Evolutionary conservation across 164 flowering plant genomes (phyloP).

Genomic region (Akebia trifoliata): DNA sequence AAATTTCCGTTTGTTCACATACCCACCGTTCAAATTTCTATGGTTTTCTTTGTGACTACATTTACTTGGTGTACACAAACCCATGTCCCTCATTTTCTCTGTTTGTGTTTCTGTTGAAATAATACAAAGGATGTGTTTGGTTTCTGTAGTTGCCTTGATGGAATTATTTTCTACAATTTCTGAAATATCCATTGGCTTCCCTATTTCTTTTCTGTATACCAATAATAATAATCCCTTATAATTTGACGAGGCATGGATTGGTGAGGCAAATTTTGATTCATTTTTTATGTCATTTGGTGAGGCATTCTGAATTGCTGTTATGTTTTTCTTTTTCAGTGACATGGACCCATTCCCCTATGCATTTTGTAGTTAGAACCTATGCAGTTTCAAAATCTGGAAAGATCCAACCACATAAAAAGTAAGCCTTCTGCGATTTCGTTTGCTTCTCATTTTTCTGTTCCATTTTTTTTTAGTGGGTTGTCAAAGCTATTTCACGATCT

Average conservation of each 20-base stretch:
- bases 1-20: background rate
- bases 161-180: too few relatives aligned
- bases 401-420: conserved; percentile 40
- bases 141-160: too few relatives aligned
- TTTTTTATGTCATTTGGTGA: background rate
- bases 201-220: background rate
- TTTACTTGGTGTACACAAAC: too few relatives aligned
- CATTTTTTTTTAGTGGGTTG: background rate
- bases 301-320: background rate
- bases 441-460: background rate
- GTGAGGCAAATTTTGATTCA: background rate
- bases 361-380: conserved; percentile 30
- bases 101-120: background rate
- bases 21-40: too few relatives aligned
- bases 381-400: conserved; percentile 28
- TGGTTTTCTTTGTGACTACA: too few relatives aligned
- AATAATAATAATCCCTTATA: background rate
- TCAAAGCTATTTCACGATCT: background rate
- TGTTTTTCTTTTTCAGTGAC: conserved; percentile 23
- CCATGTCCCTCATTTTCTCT: too few relatives aligned
- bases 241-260: background rate
- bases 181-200: too few relatives aligned
- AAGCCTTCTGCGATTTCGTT: conserved; percentile 10
- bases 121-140: too few relatives aligned
- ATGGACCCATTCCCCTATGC: conserved; percentile 17